These are phyloP conservation scores for Polygonum aviculare DNA, from an alignment of 148 eudicot species.

Conservation along the genomic window DNA sequence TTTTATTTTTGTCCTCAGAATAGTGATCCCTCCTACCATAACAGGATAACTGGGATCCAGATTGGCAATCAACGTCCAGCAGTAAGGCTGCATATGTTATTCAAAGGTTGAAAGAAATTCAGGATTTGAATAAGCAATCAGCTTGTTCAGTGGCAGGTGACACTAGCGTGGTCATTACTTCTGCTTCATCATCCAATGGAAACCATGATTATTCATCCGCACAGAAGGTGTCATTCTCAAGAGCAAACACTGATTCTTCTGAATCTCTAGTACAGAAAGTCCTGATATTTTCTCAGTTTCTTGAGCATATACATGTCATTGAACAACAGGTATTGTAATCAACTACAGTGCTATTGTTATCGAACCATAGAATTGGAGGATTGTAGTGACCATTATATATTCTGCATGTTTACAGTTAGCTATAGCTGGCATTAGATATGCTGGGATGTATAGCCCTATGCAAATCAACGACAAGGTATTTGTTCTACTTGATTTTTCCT, in stretches of 20 bases:
- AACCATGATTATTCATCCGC: slow-evolving; percentile 7
- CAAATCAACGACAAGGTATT: slow-evolving; percentile 57
- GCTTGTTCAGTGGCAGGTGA: slow-evolving; percentile 20
- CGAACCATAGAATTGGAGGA: not conserved
- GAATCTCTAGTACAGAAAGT: slow-evolving; percentile 49
- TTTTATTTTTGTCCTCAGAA: not conserved
- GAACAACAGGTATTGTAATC: slow-evolving; percentile 64
- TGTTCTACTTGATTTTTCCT: not conserved
- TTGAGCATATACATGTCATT: slow-evolving; percentile 89
- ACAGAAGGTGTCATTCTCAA: slow-evolving; percentile 14
- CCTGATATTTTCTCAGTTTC: slow-evolving; percentile 93
- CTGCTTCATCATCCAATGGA: slow-evolving; percentile 12
- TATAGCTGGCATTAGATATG: slow-evolving; percentile 62
- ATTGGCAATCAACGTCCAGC: slow-evolving; percentile 99
- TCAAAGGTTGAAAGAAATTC: slow-evolving; percentile 59
- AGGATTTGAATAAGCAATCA: slow-evolving; percentile 30
- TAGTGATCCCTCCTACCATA: not conserved
- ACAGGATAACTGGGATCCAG: slow-evolving; percentile 98
- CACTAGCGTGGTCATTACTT: slow-evolving; percentile 16
- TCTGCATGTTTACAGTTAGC: slow-evolving; percentile 45
- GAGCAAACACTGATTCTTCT: slow-evolving; percentile 19
- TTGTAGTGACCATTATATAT: not conserved
- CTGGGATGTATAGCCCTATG: slow-evolving; percentile 83
- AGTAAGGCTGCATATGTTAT: slow-evolving; percentile 90
- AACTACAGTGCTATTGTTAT: not conserved